These are phyloP conservation scores for Excoecaria agallocha DNA, from an alignment of 345 rosid species.

Conservation along the genomic window DNA sequence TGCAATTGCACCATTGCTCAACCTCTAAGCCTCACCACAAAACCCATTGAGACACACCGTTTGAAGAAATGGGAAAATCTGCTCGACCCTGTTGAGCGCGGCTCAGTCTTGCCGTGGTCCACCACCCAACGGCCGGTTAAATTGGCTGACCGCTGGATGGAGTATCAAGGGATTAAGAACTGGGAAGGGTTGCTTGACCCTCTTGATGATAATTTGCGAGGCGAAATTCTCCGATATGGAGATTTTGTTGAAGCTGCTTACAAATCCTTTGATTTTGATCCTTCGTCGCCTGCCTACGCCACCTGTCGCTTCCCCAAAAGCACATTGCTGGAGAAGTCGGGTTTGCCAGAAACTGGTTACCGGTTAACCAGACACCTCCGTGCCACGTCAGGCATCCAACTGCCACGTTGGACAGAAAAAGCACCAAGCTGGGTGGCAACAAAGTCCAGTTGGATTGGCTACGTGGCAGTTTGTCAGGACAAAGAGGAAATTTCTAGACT, in stretches of 20 bases:
- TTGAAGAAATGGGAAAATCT: slow-evolving; percentile 5
- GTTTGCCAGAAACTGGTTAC: slow-evolving; percentile 61
- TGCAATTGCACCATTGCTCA: slow-evolving; percentile 22
- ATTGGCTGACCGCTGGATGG: slow-evolving; percentile 46
- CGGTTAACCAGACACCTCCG: slow-evolving; percentile 58
- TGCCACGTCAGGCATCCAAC: slow-evolving; percentile 67
- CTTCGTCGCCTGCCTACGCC: slow-evolving; percentile 62
- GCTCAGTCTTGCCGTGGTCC: background rate
- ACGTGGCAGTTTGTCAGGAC: slow-evolving; percentile 83
- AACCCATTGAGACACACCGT: background rate
- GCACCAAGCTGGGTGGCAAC: slow-evolving; percentile 64
- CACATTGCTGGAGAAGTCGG: slow-evolving; percentile 56
- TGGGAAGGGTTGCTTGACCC: slow-evolving; percentile 82
- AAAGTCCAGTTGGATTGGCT: slow-evolving; percentile 93
- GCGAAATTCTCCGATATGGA: slow-evolving; percentile 84
- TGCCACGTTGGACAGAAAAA: slow-evolving; percentile 70
- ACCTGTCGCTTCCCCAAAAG: slow-evolving; percentile 50
- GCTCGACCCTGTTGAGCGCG: background rate
- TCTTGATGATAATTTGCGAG: slow-evolving; percentile 68
- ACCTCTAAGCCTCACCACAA: slow-evolving; percentile 12
- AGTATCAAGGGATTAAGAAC: slow-evolving; percentile 54
- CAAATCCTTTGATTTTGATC: slow-evolving; percentile 67
- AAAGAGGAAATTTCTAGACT: slow-evolving; percentile 71
- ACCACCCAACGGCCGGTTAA: slow-evolving; percentile 11
- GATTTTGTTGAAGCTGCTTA: slow-evolving; percentile 78